Base-by-base conservation (phyloP, 1,139 yeast genomes). In the Saccharomyces hybrid region DNA sequence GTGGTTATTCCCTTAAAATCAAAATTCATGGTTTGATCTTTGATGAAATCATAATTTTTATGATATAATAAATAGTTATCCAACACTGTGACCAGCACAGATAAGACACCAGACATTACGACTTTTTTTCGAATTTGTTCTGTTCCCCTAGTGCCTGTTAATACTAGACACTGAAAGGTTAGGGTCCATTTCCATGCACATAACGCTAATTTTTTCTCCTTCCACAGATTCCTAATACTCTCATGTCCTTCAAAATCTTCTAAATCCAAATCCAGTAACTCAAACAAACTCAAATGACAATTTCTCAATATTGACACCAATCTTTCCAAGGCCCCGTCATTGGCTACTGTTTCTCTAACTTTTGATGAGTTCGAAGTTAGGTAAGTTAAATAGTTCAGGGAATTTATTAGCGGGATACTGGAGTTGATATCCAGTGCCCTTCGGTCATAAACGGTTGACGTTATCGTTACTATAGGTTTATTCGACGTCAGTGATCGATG, bases 111-210 rank as follows among this genome's bases (percentile, higher is more conserved):
- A 1, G 97, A 96, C 60, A 86, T 84, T 5, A 90, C 96, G 6
- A 93, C 88, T 62, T 93, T 83, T 62, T 85, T 84, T 50, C 99
- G 77, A 51, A 90, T 88, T 55, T 76, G 76, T 69, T 91, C 97
- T 1, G 95, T 83, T 31, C 99, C 99, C 61, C 98, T 77, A 1
- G 97, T 91, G 14, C 97, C 96, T 28, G 93, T 82, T 57, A 90
- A 78, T 0, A 91, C 96, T 57, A 93, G 73, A 66, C 97, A 90
- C 71, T 93, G 98, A 66, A 93, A 84, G 0, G 97, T 89, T 56
- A 93, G 74, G 5, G 96, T 88, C 99, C 99, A 93, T 72, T 91
- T 93, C 96, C 97, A 91, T 0, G 96, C 93, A 16, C 84, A 78
- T 55, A 88, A 73, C 26, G 85, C 77, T 57, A 79, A 66, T 51